Evolutionary conservation across 2,329 filamentous ascomycete genomes (phyloP), one percentile per base, ranked within the genome.

Genomic region (Penicillium sp.): DNA sequence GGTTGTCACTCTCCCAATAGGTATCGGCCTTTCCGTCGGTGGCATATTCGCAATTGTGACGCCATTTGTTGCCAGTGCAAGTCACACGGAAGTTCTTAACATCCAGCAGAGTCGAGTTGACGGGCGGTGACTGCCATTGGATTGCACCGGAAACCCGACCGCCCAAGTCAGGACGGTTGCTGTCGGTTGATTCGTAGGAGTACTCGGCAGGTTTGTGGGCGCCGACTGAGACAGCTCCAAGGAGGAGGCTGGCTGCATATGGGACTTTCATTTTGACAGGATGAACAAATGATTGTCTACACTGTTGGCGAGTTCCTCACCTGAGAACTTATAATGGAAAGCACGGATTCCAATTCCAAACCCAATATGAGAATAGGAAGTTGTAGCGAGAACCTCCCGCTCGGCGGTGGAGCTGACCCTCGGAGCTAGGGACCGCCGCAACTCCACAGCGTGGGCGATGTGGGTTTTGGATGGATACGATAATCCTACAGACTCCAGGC

Each of bases 1-100:
- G 3, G 8, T 20, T n/a, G 20, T 45, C 31, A 46, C 60, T 61
- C 20, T 9, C 50, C 61, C 60, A 64, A 44, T 61, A 53, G n/a
- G 50, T 54, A 12, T 62, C 50, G 11, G 23, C 46, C 5, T 40
- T 51, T 20, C 52, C 60, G 53, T 64, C 61, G 26, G 35, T 54
- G 43, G 56, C 60, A 41, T 59, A 44, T 9, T 56, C 52, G 23
- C 61, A 64, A 20, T 45, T 42, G 31, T n/a, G 35, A 23, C 48
- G 26, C 41, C 20, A 35, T 26, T 29, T 41, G 18, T 8, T 4
- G 22, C 53, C 31, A 33, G 53, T 46, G 49, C 53, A 55, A 37
- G 31, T 23, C 41, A 25, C 14, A 18, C 26, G 31, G 43, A 55
- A 55, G 1, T 31, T 33, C 6, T 49, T 44, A 35, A 44, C 18